Evolutionary conservation across 2,329 filamentous ascomycete species (phyloP), one percentile per base, ranked within the genome.

Genomic region (Verticillium longisporum): DNA sequence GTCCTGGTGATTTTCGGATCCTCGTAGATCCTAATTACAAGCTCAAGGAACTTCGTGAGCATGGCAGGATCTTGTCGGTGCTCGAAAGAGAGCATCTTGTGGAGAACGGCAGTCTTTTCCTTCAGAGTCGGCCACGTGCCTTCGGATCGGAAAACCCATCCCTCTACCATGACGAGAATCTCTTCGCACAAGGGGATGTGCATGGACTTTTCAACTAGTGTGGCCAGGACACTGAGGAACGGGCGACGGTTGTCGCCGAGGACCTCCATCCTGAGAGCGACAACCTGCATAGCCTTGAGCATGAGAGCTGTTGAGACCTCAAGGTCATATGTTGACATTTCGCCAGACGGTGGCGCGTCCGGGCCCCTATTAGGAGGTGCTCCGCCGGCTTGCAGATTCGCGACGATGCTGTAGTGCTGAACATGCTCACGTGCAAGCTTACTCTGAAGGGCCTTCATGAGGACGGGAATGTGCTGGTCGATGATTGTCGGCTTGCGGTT

Each of bases 41-140:
- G 85, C 66, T 98, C 91, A 62, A 99, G 81, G 78, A 98, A 99
- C 71, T 94, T 94, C 66, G 89, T 92, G 61, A 99, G 81, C 77
- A 99, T 88, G 0, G 89, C 92, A 36, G 88, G 85, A 71, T 98
- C 94, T 33, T 83, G 78, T 45, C 95, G 85, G 61, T 91, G 87
- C 75, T 99, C 95, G 67, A 99, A 99, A 0, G 93, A 88, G 15
- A 98, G 79, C 95, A 99, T 99, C 77, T 99, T 99, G 69, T 96
- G 93, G n/a, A 99, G 78, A 1, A 99, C 95, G 1, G 96, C 96
- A 0, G 94, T 98, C 79, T 99, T 99, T 76, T 99, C 96, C 74
- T 99, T 99, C 1, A 99, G 82, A 0, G 95, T 99, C 0, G 95
- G 95, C 83, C 95, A 97, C 1, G 92, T 95, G 65, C 97, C 95